A percentile compares a stretch with the other conserved stretches of the same genome.
Conservation (phyloP, 352 stramenopile genomes). For the Pythium brassicae region DNA sequence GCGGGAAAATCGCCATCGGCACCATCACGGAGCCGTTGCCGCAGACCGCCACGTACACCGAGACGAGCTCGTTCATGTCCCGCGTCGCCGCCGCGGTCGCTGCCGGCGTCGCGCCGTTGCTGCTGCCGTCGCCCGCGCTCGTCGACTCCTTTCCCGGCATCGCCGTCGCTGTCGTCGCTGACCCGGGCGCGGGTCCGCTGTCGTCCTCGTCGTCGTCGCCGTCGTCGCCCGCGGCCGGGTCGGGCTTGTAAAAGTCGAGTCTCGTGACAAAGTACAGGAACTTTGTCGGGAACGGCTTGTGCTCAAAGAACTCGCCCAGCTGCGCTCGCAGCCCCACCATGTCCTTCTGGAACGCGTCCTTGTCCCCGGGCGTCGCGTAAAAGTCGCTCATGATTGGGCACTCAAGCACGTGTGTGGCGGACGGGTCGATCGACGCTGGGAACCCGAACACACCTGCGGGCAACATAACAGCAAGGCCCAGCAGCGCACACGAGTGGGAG, state of each 20-base stretch:
- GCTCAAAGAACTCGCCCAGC: conserved; percentile 74
- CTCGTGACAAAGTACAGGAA: conserved; percentile 85
- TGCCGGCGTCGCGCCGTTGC: neutral
- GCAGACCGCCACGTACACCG: conserved; percentile 83
- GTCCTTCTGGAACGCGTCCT: conserved; percentile 62
- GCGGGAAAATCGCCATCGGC: conserved; percentile 81
- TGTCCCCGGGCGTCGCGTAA: conserved; percentile 63
- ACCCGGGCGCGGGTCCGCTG: neutral
- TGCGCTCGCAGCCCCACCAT: conserved; percentile 60
- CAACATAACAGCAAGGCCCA: conserved; percentile 2
- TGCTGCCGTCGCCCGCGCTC: neutral
- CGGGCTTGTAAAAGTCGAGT: conserved; percentile 71
- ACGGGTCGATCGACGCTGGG: conserved; percentile 56
- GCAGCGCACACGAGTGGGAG: neutral
- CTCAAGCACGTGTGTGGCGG: conserved; percentile 53
- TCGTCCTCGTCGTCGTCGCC: conserved; percentile 27
- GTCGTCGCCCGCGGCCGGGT: conserved; percentile 32
- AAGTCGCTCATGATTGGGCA: conserved; percentile 58
- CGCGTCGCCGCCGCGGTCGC: neutral
- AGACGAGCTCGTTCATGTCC: conserved; percentile 60
- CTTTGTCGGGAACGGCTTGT: conserved; percentile 79
- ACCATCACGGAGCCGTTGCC: conserved; percentile 85
- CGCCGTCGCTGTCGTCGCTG: neutral
- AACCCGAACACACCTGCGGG: conserved; percentile 53
- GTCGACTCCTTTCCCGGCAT: neutral